A percentile compares a stretch with the other conserved stretches of the same genome.
phyloP scores from a whole-genome alignment of 2,329 filamentous ascomycete genomes.

The Plectosphaerella cucumerina region DNA sequence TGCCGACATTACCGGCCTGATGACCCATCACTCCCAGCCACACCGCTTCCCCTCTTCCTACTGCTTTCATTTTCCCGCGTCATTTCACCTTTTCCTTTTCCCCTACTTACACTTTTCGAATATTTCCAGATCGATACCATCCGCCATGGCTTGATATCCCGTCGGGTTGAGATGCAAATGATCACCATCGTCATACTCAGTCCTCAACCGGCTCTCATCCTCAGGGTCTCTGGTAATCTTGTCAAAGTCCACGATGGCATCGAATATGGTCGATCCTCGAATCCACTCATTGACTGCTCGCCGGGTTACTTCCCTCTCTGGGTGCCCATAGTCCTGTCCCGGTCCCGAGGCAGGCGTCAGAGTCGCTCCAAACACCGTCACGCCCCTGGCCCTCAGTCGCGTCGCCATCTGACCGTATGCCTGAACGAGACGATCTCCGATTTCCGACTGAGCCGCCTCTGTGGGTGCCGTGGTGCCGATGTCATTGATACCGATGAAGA shows the following conservation, averaged over 20 bases:
- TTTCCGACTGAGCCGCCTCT: slow-evolving; percentile 32
- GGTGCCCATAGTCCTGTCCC: slow-evolving; percentile 44
- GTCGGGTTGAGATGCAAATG: slow-evolving; percentile 53
- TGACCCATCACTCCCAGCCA: too few relatives aligned
- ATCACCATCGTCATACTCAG: slow-evolving; percentile 51
- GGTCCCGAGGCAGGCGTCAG: slow-evolving; percentile 40
- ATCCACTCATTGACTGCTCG: slow-evolving; percentile 57
- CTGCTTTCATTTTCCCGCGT: too few relatives aligned
- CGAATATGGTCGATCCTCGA: slow-evolving; percentile 44
- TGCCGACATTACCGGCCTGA: too few relatives aligned
- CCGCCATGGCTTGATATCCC: slow-evolving; percentile 53
- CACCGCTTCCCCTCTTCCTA: too few relatives aligned
- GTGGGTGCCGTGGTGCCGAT: slow-evolving; percentile 48
- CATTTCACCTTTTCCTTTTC: too few relatives aligned
- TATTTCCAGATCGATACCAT: slow-evolving; percentile 46
- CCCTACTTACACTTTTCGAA: slow-evolving; percentile 29
- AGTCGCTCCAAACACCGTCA: slow-evolving; percentile 55
- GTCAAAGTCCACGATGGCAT: slow-evolving; percentile 61
- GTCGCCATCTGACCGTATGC: slow-evolving; percentile 54
- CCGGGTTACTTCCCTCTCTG: slow-evolving; percentile 48
- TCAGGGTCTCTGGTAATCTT: slow-evolving; percentile 43
- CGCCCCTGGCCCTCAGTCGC: slow-evolving; percentile 45
- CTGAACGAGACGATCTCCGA: slow-evolving; percentile 44
- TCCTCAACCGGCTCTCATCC: slow-evolving; percentile 34
- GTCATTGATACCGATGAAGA: slow-evolving; percentile 63